Percentiles rank a stretch among this genome's conserved stretches.
Evolutionary conservation across 345 rosid genomes (phyloP).

Genomic region (Aethionema arabicum): DNA sequence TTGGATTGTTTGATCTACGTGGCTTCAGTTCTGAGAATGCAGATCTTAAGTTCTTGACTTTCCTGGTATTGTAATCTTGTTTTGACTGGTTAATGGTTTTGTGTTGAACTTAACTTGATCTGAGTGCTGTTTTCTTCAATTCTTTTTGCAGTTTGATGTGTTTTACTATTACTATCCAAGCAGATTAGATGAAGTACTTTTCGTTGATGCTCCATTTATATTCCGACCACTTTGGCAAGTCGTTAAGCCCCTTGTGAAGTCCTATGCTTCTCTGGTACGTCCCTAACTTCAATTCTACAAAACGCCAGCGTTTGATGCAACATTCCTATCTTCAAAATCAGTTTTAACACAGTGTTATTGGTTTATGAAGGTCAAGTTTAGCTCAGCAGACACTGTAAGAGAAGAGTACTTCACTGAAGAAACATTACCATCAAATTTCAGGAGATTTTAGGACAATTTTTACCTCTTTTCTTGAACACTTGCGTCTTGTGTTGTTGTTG

Average conservation of each 20-base stretch:
- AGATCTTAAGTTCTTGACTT: slow-evolving; percentile 70
- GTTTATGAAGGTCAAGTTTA: slow-evolving; percentile 67
- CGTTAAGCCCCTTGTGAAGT: slow-evolving; percentile 68
- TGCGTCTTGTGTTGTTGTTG: slow-evolving; percentile 23
- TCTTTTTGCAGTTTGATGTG: slow-evolving; percentile 69
- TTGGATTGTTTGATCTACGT: slow-evolving; percentile 77
- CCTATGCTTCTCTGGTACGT: slow-evolving; percentile 82
- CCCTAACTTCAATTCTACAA: slow-evolving; percentile 2
- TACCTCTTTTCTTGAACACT: not conserved
- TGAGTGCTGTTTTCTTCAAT: slow-evolving; percentile 6
- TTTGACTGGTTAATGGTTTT: slow-evolving; percentile 17
- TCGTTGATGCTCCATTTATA: slow-evolving; percentile 86
- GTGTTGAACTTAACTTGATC: slow-evolving; percentile 1
- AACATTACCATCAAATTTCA: slow-evolving; percentile 60
- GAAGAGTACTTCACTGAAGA: slow-evolving; percentile 78
- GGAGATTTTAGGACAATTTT: slow-evolving; percentile 22
- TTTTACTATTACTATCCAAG: slow-evolving; percentile 87
- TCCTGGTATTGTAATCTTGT: slow-evolving; percentile 53
- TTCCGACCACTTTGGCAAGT: slow-evolving; percentile 86
- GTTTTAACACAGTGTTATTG: not conserved
- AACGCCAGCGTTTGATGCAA: slow-evolving; percentile 7
- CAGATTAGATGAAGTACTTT: slow-evolving; percentile 80
- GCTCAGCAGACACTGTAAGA: slow-evolving; percentile 62
- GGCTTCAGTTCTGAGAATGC: slow-evolving; percentile 66
- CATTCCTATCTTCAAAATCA: slow-evolving; percentile 10